Conservation (phyloP, 2,329 filamentous ascomycete genomes). For the Claviceps capensis region DNA sequence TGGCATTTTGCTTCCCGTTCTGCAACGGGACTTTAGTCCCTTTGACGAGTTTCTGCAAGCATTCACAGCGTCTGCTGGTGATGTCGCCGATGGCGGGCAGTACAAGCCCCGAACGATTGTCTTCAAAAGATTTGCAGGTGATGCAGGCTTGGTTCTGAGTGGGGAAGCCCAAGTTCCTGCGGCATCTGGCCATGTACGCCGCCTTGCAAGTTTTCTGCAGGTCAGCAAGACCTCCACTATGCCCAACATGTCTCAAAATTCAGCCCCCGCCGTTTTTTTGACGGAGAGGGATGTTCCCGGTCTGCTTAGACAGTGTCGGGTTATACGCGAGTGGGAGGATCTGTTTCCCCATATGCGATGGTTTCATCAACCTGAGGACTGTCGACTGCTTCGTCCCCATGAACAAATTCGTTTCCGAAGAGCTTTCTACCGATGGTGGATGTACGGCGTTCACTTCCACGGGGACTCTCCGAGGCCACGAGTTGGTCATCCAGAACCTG, state of each 20-base stretch:
- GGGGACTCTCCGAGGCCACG: conserved; percentile 25
- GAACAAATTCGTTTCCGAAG: conserved; percentile 35
- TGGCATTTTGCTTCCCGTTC: conserved; percentile 27
- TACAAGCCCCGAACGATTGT: conserved; percentile 26
- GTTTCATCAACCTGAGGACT: conserved; percentile 31
- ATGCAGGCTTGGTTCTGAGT: conserved; percentile 16
- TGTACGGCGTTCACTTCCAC: conserved; percentile 39
- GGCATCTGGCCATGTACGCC: not conserved
- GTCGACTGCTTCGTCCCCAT: conserved; percentile 26
- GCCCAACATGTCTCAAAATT: not conserved
- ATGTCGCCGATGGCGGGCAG: conserved; percentile 19
- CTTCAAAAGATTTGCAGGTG: conserved; percentile 23
- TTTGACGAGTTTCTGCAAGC: conserved; percentile 33
- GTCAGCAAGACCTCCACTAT: conserved; percentile 7
- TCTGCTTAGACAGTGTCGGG: conserved; percentile 20
- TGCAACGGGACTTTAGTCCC: conserved; percentile 28
- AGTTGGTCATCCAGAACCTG: conserved; percentile 23
- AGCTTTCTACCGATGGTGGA: conserved; percentile 41
- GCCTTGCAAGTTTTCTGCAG: conserved; percentile 9
- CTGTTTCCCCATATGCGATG: conserved; percentile 30
- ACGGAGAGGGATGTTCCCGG: conserved; percentile 19
- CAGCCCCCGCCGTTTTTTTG: conserved; percentile 14
- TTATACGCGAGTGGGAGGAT: conserved; percentile 25
- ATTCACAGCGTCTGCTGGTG: conserved; percentile 27
- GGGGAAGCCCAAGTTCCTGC: not conserved